phyloP scores from a whole-genome alignment of 1,284 basidiomycete species.

The Heterobasidion annosum region DNA sequence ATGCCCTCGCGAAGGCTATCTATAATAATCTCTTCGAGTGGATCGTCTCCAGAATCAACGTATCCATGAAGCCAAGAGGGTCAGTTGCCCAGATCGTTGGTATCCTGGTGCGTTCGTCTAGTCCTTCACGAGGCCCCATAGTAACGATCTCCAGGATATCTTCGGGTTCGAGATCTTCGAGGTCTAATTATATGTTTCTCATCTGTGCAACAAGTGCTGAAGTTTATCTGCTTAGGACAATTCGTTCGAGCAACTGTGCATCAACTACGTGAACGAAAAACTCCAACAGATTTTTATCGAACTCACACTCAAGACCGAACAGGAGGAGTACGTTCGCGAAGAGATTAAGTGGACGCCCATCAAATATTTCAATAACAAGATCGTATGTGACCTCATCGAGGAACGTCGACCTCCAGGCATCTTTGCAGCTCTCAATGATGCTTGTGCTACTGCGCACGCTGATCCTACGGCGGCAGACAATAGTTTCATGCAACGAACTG shows the following conservation, averaged over 20 bases:
- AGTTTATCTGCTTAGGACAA: conserved; percentile 52
- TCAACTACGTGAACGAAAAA: conserved; percentile 99
- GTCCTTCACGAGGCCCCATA: neutral
- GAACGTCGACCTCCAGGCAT: conserved; percentile 94
- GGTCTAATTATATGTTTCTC: conserved; percentile 25
- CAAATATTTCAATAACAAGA: conserved; percentile 94
- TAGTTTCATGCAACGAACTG: conserved; percentile 91
- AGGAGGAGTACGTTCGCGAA: conserved; percentile 98
- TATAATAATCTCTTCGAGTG: conserved; percentile 99
- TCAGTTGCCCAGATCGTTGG: conserved; percentile 84
- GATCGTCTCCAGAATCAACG: conserved; percentile 96
- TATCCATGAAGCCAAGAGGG: conserved; percentile 87
- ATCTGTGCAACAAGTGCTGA: neutral
- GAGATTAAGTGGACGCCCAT: conserved; percentile 99
- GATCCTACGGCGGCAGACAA: conserved; percentile 96
- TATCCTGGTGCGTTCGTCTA: conserved; percentile 57
- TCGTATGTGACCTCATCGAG: conserved; percentile 98
- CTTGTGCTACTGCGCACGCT: conserved; percentile 96
- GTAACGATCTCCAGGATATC: conserved; percentile 61
- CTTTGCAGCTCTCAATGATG: conserved; percentile 97
- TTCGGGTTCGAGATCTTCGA: conserved; percentile 99
- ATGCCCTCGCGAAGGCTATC: conserved; percentile 93
- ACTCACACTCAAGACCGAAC: conserved; percentile 96
- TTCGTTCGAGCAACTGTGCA: conserved; percentile 98
- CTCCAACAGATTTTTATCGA: conserved; percentile 99